Evolutionary conservation across 2,329 filamentous ascomycete species (phyloP), one percentile per base, ranked within the genome.

Genomic region (Colletotrichum camelliae): DNA sequence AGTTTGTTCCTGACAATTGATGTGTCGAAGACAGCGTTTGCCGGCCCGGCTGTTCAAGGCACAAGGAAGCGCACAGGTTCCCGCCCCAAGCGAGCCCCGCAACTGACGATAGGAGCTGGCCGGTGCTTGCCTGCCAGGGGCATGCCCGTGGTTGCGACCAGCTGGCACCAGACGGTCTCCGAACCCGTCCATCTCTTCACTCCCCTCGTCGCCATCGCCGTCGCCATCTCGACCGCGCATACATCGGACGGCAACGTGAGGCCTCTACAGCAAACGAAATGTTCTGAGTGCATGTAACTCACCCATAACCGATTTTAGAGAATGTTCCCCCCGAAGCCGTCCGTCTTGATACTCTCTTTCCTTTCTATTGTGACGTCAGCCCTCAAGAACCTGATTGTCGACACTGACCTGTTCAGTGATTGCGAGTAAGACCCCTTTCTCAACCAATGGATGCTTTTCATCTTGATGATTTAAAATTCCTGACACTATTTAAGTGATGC

Each of bases 361-460:
- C n/a, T 55, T n/a, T 29, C 48, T 29, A 24, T 9, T 5, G 16
- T 24, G 9, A 58, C 31, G 7, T 39, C 57, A 33, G 75, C 66
- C 6, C 72, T 39, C 33, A 86, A 84, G 72, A 85, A 85, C 31
- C 79, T 88, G 35, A 85, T 89, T 65, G 82, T 88, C 21, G 87
- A 89, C 77, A 88, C 87, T 0, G 87, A 88, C 74, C 78, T 89
- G 21, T 88, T 86, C 78, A 86, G 85, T 52, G 87, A 88, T 70
- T 86, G 88, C 39, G 87, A 88, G 85, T 87, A 81, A 77, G 82
- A 74, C 16, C 13, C 2, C 6, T 24, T 13, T 13, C 18, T 31
- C 58, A 7, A 18, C 29, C 7, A 35, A 18, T 16, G 15, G 8
- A 6, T 31, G 31, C 8, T 29, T 35, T 61, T 3, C 15, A 35